Evolutionary conservation across 75 land plant genomes (phyloP), one percentile per base, ranked within the genome.

Genomic region (Sequoia sempervirens): DNA sequence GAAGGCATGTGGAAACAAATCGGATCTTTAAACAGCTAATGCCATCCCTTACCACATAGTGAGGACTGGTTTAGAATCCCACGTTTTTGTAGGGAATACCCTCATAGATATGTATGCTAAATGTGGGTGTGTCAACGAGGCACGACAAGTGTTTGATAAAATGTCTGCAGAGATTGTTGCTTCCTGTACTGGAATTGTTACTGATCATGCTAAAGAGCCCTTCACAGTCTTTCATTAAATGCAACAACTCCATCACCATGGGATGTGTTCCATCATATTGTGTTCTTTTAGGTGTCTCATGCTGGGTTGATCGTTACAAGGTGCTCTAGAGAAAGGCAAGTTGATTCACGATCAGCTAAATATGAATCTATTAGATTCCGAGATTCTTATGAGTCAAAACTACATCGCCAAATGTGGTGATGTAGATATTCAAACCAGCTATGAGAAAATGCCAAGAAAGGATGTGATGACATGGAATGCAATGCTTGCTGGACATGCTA

Each of bases 61-160:
- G 12, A 47, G 56, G 70, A 18, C 34, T 81, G 86, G 84, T 13
- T 76, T 61, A 13, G 86, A 85, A 52, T 50, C n/a, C 43, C 53
- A 85, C 70, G 66, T 82, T 52, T 52, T 38, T 36, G 76, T 85
- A 37, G 83, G 73, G 5, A 85, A 85, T 76, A n/a, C 86, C 8
- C 83, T 89, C 28, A 30, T 85, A 58, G 74, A 56, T 36, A 84
- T 85, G 70, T 66, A n/a, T 28, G 5, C 70, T 8, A 66, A 23
- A 26, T 64, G 26, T 64, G 28, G 30, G 28, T 17, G 4, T 64
- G 20, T 20, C 9, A 1, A 34, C 30, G 79, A 38, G 3, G 11
- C 41, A 79, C 46, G 80, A 15, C 41, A 40, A 20, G 34, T 38
- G 46, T 43, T 79, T 34, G 80, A 23, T 17, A 20, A 20, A 79